Conservation (phyloP, 495 filamentous ascomycete genomes). For the Xylaria curta region DNA sequence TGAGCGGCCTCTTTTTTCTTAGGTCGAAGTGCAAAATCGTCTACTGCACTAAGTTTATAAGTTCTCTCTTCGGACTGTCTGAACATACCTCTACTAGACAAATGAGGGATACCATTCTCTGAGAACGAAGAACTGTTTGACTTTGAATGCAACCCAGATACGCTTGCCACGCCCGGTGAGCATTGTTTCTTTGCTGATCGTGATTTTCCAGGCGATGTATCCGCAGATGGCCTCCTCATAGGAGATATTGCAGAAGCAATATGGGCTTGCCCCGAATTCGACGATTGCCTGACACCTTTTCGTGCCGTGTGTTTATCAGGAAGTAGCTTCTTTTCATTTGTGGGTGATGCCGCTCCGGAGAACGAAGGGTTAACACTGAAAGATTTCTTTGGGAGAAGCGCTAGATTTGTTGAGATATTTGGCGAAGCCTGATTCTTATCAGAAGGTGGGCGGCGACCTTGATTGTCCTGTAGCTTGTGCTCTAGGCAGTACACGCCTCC, state of each 20-base stretch:
- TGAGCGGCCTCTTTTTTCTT: conserved; percentile 30
- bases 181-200: conserved; percentile 30
- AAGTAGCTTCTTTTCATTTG: conserved; percentile 34
- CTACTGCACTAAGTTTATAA: conserved; percentile 28
- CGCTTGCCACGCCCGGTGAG: conserved; percentile 4
- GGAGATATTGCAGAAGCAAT: conserved; percentile 15
- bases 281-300: conserved; percentile 23
- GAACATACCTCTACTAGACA: conserved; percentile 17
- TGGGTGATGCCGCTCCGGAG: not conserved
- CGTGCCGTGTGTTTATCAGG: conserved; percentile 33
- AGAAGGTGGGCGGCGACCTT: not conserved
- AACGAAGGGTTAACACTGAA: not conserved
- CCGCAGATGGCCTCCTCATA: conserved; percentile 10
- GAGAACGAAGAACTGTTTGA: conserved; percentile 19
- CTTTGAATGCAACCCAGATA: conserved; percentile 5
- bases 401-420: not conserved
- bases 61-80: conserved; percentile 19
- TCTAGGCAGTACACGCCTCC: conserved; percentile 19
- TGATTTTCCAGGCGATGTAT: conserved; percentile 18
- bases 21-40: conserved; percentile 40
- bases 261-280: not conserved
- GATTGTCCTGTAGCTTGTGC: conserved; percentile 4
- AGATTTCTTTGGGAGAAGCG: not conserved
- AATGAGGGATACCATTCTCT: conserved; percentile 21
- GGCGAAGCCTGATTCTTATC: conserved; percentile 7